Conservation (phyloP, 2,329 filamentous ascomycete genomes). For the Trichoderma sp. region DNA sequence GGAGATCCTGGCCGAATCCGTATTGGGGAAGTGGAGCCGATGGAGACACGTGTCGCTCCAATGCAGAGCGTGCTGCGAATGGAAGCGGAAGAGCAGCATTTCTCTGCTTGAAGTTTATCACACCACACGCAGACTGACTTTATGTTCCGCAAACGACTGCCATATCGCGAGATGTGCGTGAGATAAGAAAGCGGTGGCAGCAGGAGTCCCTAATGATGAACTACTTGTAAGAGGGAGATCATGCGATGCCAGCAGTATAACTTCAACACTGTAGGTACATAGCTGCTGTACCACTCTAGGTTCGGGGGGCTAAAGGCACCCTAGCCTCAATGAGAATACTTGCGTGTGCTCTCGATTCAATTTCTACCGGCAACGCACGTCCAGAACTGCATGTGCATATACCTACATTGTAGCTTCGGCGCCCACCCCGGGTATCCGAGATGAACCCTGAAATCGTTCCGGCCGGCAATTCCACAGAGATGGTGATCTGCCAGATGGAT, state of each 20-base stretch:
- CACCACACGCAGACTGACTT: background rate
- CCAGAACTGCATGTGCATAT: background rate
- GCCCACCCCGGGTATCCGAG: slow-evolving; percentile 1
- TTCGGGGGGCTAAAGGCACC: background rate
- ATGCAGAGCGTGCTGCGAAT: slow-evolving; percentile 24
- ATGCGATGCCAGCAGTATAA: too few relatives aligned
- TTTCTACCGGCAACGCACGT: background rate
- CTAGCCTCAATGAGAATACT: background rate
- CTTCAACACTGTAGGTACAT: background rate
- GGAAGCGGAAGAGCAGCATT: background rate
- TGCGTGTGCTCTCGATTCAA: background rate
- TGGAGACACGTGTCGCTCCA: slow-evolving; percentile 33
- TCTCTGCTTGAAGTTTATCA: background rate
- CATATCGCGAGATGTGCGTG: background rate
- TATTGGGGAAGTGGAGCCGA: slow-evolving; percentile 31
- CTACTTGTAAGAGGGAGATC: background rate
- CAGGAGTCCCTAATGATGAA: background rate
- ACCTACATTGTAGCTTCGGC: background rate
- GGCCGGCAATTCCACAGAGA: slow-evolving; percentile 1
- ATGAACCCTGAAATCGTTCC: slow-evolving; percentile 9
- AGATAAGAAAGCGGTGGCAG: background rate
- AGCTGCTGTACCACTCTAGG: background rate
- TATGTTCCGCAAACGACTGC: background rate
- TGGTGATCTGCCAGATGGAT: slow-evolving; percentile 17
- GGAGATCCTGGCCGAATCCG: slow-evolving; percentile 36